Evolutionary conservation across 257 asterid species (phyloP).

Genomic region (Rauvolfia tetraphylla): DNA sequence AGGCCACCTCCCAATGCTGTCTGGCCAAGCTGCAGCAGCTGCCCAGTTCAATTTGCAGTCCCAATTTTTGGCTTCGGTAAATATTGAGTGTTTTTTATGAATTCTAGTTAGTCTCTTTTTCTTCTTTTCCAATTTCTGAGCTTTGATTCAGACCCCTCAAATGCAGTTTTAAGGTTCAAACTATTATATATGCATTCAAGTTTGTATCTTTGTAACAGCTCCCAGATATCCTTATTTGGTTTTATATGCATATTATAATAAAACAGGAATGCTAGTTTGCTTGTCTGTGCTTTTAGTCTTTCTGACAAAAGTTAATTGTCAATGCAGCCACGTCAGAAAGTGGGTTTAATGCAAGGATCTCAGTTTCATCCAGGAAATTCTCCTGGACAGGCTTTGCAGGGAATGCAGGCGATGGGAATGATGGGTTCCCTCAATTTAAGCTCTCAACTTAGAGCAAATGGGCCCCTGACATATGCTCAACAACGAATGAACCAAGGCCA

Average conservation of each 20-base stretch:
- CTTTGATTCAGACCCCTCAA: neutral
- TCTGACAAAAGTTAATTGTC: constrained; percentile 27
- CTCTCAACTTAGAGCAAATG: constrained; percentile 69
- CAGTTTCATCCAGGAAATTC: constrained; percentile 76
- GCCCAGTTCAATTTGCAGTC: constrained; percentile 74
- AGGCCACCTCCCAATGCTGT: constrained; percentile 68
- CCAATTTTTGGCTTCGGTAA: constrained; percentile 74
- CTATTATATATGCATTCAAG: neutral
- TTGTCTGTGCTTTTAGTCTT: constrained; percentile 11
- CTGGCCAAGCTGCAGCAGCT: constrained; percentile 67
- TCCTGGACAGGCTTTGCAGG: constrained; percentile 74
- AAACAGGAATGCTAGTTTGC: neutral
- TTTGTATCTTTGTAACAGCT: neutral
- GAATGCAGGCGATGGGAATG: constrained; percentile 76
- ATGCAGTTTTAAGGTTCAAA: neutral
- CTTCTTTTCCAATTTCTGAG: neutral
- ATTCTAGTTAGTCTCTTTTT: neutral
- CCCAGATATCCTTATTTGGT: neutral
- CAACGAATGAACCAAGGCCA: constrained; percentile 57
- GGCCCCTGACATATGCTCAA: constrained; percentile 51
- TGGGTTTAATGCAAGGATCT: constrained; percentile 69
- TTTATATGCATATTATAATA: neutral
- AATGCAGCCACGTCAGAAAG: constrained; percentile 83
- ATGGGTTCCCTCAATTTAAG: constrained; percentile 56
- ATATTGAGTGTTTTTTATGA: neutral